phyloP scores from a whole-genome alignment of 2,329 filamentous ascomycete species.

The Aspergillus fructus region DNA sequence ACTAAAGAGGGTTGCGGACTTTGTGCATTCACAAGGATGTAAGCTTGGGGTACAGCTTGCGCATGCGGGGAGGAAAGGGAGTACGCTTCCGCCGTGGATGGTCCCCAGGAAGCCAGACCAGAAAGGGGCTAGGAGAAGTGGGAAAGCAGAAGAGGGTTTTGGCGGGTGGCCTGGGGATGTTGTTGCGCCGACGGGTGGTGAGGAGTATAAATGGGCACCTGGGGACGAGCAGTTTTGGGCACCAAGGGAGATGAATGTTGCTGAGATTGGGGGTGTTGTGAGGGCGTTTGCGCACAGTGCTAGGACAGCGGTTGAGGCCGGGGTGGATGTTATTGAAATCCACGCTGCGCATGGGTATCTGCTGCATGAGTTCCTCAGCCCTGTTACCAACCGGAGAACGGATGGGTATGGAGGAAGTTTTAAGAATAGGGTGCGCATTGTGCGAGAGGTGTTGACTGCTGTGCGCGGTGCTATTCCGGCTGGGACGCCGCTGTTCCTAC shows the following conservation, averaged over 20 bases:
- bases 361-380: slow-evolving; percentile 49
- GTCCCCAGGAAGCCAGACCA: too few relatives aligned
- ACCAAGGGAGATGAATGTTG: slow-evolving; percentile 23
- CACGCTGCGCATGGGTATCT: slow-evolving; percentile 51
- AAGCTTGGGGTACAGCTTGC: slow-evolving; percentile 2
- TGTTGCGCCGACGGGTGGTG: neutral
- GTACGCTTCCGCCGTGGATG: slow-evolving; percentile 1
- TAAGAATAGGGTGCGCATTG: slow-evolving; percentile 54
- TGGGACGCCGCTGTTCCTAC: neutral
- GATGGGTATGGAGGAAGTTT: slow-evolving; percentile 50
- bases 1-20: slow-evolving; percentile 3
- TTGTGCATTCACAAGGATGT: slow-evolving; percentile 6
- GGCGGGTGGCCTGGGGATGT: slow-evolving; percentile 5
- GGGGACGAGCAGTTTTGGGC: slow-evolving; percentile 28
- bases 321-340: slow-evolving; percentile 51
- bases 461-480: slow-evolving; percentile 19
- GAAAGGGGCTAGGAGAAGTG: too few relatives aligned
- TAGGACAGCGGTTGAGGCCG: slow-evolving; percentile 51
- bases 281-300: slow-evolving; percentile 43
- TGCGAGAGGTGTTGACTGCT: slow-evolving; percentile 48
- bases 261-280: slow-evolving; percentile 42
- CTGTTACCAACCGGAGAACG: slow-evolving; percentile 45
- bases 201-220: slow-evolving; percentile 1
- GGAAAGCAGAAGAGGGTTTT: neutral
- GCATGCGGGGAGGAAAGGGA: slow-evolving; percentile 7